A percentile compares a stretch with the other conserved stretches of the same genome.
Conservation (phyloP, 805 yeast genomes). For the Lachancea fermentati region DNA sequence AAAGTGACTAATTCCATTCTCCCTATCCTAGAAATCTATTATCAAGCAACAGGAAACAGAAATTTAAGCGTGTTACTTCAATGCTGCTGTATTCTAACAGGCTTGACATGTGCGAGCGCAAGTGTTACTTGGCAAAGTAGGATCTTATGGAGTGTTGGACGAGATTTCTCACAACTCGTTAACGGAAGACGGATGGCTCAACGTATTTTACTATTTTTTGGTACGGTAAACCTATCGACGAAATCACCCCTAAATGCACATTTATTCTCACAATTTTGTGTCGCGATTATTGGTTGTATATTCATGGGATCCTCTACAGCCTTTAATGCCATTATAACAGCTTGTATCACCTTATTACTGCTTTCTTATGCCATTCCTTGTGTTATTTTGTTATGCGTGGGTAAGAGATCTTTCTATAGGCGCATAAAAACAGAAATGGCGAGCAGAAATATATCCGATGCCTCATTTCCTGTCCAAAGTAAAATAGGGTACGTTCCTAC, state of each 20-base stretch:
- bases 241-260: constrained; percentile 60
- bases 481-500: constrained; percentile 23
- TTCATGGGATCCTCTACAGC: constrained; percentile 65
- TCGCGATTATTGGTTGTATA: constrained; percentile 53
- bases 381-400: constrained; percentile 44
- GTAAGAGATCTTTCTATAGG: constrained; percentile 26
- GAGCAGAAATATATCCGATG: neutral
- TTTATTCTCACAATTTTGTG: constrained; percentile 46
- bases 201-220: constrained; percentile 35
- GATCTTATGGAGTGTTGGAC: constrained; percentile 60
- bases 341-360: constrained; percentile 53
- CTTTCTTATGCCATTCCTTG: constrained; percentile 55
- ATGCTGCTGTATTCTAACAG: constrained; percentile 45
- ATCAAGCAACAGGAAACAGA: constrained; percentile 48
- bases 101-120: constrained; percentile 53
- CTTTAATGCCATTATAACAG: constrained; percentile 57
- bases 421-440: constrained; percentile 4
- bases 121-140: constrained; percentile 67
- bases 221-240: constrained; percentile 38
- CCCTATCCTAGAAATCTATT: constrained; percentile 58
- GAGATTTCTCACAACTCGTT: constrained; percentile 54
- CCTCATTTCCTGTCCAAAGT: neutral
- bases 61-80: constrained; percentile 53
- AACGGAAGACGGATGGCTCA: neutral
- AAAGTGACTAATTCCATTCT: constrained; percentile 42